Evolutionary conservation across 352 stramenopile species (phyloP).

Genomic region (Albugo candida): DNA sequence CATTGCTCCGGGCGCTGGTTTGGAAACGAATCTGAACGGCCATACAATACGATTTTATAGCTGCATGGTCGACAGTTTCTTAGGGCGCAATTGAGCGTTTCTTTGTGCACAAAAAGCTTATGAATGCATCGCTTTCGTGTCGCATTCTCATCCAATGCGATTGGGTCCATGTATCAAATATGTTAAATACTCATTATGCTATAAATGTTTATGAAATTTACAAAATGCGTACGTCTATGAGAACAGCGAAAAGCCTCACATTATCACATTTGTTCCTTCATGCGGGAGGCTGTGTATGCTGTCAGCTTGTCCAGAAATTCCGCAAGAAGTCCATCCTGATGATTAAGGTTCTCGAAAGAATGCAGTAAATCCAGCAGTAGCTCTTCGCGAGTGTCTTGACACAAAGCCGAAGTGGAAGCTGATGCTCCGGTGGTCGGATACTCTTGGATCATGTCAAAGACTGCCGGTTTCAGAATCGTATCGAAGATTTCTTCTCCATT

Average conservation of each 20-base stretch:
- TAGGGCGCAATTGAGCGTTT: constrained; percentile 50
- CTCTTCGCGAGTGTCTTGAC: constrained; percentile 36
- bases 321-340: constrained; percentile 33
- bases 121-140: no score
- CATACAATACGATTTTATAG: constrained; percentile 72
- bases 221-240: no score
- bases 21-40: constrained; percentile 25
- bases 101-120: constrained; percentile 17
- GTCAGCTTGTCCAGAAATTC: constrained; percentile 30
- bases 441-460: constrained; percentile 49
- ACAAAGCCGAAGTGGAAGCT: constrained; percentile 9
- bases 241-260: no score
- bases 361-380: constrained; percentile 63
- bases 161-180: no score
- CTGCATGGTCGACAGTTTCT: constrained; percentile 65
- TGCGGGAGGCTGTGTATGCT: no score
- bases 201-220: no score
- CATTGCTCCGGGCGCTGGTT: constrained; percentile 67
- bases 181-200: no score
- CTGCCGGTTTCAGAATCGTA: constrained; percentile 53
- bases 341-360: constrained; percentile 45
- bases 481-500: constrained; percentile 36
- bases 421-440: constrained; percentile 13
- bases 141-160: no score
- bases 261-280: no score